phyloP scores from a whole-genome alignment of 441 rosid genomes.

The Arabidopsis hybrid region DNA sequence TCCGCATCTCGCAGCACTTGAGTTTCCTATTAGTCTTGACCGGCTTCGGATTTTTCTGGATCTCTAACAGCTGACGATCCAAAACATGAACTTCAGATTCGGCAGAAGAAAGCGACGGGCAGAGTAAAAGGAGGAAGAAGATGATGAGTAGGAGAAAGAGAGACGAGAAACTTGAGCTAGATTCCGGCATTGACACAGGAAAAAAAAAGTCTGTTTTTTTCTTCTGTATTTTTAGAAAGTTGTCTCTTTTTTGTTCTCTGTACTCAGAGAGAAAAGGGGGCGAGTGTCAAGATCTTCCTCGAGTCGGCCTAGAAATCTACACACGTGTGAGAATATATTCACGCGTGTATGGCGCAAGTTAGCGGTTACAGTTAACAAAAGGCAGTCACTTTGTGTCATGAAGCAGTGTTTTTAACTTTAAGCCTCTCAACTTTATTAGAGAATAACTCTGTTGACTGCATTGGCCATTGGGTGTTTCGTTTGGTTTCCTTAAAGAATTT shows the following conservation, averaged over 20 bases:
- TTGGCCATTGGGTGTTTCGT: neutral
- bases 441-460: neutral
- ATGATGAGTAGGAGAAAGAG: slow-evolving; percentile 31
- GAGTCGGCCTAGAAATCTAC: neutral
- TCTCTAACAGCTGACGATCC: slow-evolving; percentile 51
- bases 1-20: slow-evolving; percentile 60
- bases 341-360: slow-evolving; percentile 31
- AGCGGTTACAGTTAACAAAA: neutral
- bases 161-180: slow-evolving; percentile 37
- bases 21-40: slow-evolving; percentile 49
- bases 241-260: slow-evolving; percentile 3
- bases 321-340: slow-evolving; percentile 27
- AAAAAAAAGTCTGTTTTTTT: neutral
- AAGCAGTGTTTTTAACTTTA: neutral
- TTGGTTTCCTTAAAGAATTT: neutral
- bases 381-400: neutral
- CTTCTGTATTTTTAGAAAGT: slow-evolving; percentile 32
- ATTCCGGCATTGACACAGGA: slow-evolving; percentile 38
- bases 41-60: slow-evolving; percentile 47
- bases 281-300: slow-evolving; percentile 6
- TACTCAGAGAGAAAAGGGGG: slow-evolving; percentile 18
- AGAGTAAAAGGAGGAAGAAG: slow-evolving; percentile 39
- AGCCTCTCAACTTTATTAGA: neutral
- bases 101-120: slow-evolving; percentile 37
- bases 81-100: slow-evolving; percentile 41